A percentile compares a stretch with the other conserved stretches of the same genome.
phyloP scores from a whole-genome alignment of 148 eudicot species.

The Fagopyrum tataricum region DNA sequence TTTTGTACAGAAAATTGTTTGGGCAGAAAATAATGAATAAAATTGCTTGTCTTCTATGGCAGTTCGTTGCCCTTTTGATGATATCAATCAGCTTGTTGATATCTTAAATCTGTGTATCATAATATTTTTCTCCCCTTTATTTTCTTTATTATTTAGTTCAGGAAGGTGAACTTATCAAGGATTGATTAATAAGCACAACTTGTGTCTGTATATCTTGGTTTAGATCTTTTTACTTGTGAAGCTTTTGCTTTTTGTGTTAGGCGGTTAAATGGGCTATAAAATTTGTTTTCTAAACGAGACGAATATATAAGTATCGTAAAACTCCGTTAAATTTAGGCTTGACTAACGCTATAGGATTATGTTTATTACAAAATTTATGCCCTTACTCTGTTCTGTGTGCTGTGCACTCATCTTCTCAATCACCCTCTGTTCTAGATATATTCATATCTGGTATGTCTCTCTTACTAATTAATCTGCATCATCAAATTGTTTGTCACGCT shows the following conservation, averaged over 20 bases:
- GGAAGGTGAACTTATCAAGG: neutral
- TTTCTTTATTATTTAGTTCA: neutral
- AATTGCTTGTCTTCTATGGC: neutral
- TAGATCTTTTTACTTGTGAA: neutral
- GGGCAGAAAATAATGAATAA: neutral
- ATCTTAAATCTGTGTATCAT: neutral
- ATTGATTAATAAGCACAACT: neutral
- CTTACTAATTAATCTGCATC: too few species aligned
- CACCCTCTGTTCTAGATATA: too few species aligned
- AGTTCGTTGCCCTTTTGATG: neutral
- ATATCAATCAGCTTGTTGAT: slow-evolving; percentile 9
- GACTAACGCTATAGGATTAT: too few species aligned
- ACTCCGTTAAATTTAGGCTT: too few species aligned
- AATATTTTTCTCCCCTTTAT: neutral
- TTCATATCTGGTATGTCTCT: too few species aligned
- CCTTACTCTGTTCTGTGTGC: too few species aligned
- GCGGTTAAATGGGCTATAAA: too few species aligned
- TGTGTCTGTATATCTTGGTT: neutral
- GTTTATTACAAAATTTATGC: too few species aligned
- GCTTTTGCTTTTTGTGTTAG: neutral
- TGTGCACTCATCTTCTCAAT: too few species aligned
- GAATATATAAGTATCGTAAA: too few species aligned
- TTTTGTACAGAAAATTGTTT: neutral
- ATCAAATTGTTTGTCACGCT: too few species aligned
- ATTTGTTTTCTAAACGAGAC: too few species aligned